These are phyloP conservation scores for Melaleuca alternifolia DNA, from an alignment of 345 rosid species.

Conservation along the genomic window DNA sequence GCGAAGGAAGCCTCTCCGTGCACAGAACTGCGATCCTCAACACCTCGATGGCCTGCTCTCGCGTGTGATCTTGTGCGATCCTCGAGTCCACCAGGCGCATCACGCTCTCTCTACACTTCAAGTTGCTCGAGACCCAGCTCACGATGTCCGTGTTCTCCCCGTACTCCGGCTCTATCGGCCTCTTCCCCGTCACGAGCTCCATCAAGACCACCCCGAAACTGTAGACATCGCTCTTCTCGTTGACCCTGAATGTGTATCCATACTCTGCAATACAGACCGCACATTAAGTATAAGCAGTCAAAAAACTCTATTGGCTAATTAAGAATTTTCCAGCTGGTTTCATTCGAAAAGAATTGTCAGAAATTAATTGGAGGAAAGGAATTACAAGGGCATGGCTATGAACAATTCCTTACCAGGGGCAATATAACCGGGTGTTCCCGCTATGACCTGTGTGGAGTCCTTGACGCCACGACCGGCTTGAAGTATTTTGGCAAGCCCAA, in stretches of 20 bases:
- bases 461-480: slow-evolving; percentile 25
- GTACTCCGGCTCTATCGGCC: slow-evolving; percentile 65
- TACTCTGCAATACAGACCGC: slow-evolving; percentile 39
- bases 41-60: slow-evolving; percentile 54
- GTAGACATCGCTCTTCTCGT: slow-evolving; percentile 86
- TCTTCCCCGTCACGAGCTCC: slow-evolving; percentile 83
- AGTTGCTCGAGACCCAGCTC: slow-evolving; percentile 53
- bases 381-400: not conserved
- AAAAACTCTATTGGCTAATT: not conserved
- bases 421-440: slow-evolving; percentile 90
- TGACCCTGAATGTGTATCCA: slow-evolving; percentile 72
- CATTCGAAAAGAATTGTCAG: not conserved
- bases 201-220: slow-evolving; percentile 90
- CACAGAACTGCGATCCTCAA: slow-evolving; percentile 65
- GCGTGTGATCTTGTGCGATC: slow-evolving; percentile 32
- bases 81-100: slow-evolving; percentile 54
- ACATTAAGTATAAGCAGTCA: not conserved
- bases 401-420: slow-evolving; percentile 65
- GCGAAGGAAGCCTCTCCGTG: slow-evolving; percentile 42
- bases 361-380: not conserved
- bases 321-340: not conserved
- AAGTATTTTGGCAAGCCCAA: slow-evolving; percentile 89
- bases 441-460: slow-evolving; percentile 65
- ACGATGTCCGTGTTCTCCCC: slow-evolving; percentile 82
- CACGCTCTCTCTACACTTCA: slow-evolving; percentile 42